Conservation (phyloP, 2,329 filamentous ascomycete genomes). For the Talaromyces sp. region DNA sequence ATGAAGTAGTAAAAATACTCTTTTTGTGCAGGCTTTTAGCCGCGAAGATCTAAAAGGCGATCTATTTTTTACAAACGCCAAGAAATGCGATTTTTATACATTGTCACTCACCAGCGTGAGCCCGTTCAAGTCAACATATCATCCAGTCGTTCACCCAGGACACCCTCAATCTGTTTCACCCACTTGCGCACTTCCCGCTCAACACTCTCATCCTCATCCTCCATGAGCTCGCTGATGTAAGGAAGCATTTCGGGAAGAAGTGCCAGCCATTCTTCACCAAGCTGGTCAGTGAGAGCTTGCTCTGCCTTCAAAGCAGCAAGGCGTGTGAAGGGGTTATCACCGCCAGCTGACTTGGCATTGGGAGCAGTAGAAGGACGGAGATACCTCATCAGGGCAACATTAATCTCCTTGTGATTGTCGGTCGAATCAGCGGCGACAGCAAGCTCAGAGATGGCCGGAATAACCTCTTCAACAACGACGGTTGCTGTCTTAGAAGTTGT, state of each 20-base stretch:
- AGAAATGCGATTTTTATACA: conserved; percentile 30
- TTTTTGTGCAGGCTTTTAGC: conserved; percentile 14
- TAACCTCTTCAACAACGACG: conserved; percentile 59
- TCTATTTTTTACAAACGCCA: conserved; percentile 24
- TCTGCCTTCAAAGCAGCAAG: conserved; percentile 82
- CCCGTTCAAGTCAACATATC: conserved; percentile 77
- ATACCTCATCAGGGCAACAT: conserved; percentile 73
- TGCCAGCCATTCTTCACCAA: conserved; percentile 92
- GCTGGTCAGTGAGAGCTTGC: conserved; percentile 73
- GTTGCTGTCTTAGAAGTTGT: conserved; percentile 41
- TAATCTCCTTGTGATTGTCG: conserved; percentile 89
- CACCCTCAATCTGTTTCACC: conserved; percentile 87
- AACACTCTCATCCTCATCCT: conserved; percentile 93
- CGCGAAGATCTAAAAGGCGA: conserved; percentile 5
- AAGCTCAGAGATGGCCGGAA: conserved; percentile 77
- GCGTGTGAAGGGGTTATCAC: conserved; percentile 70
- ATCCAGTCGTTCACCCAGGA: conserved; percentile 87
- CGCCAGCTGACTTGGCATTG: conserved; percentile 32
- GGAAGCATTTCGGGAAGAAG: conserved; percentile 94
- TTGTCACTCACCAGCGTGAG: conserved; percentile 12
- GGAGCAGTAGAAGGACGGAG: conserved; percentile 61
- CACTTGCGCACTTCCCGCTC: conserved; percentile 87
- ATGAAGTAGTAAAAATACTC: conserved; percentile 1
- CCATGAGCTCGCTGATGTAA: conserved; percentile 91
- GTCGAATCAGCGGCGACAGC: conserved; percentile 79